Conservation (phyloP, 2,329 filamentous ascomycete genomes). For the Chaetomium olivaceum region DNA sequence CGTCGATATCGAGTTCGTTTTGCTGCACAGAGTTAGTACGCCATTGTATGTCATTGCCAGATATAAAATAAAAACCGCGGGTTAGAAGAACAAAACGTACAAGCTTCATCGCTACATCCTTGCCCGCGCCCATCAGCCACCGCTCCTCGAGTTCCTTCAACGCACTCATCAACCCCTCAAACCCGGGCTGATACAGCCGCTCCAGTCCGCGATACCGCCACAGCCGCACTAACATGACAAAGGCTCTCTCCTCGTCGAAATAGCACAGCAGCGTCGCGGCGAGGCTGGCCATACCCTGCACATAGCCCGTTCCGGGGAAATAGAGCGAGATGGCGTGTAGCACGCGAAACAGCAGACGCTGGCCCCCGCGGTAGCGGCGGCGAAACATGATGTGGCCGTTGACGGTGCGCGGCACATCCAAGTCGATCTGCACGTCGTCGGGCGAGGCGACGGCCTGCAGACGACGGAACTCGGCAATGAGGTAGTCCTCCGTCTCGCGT, state of each 20-base stretch:
- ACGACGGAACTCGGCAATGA: slow-evolving; percentile 71
- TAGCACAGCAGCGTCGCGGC: slow-evolving; percentile 93
- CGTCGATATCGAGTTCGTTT: slow-evolving; percentile 76
- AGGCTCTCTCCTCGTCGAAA: slow-evolving; percentile 91
- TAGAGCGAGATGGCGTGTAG: slow-evolving; percentile 90
- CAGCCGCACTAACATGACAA: slow-evolving; percentile 93
- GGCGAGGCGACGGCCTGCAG: slow-evolving; percentile 74
- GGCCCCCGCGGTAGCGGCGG: slow-evolving; percentile 84
- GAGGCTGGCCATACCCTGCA: slow-evolving; percentile 95
- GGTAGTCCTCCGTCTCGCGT: slow-evolving; percentile 63
- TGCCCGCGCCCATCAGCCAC: slow-evolving; percentile 68
- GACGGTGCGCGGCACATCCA: slow-evolving; percentile 94
- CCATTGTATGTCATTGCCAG: neutral
- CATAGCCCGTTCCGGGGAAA: slow-evolving; percentile 88
- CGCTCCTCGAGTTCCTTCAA: slow-evolving; percentile 79
- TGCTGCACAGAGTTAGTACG: slow-evolving; percentile 39
- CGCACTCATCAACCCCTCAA: slow-evolving; percentile 82
- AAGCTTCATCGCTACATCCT: slow-evolving; percentile 77
- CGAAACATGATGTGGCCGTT: slow-evolving; percentile 97
- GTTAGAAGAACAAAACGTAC: slow-evolving; percentile 53
- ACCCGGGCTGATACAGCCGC: slow-evolving; percentile 79
- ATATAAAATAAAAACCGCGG: neutral
- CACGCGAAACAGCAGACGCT: slow-evolving; percentile 87
- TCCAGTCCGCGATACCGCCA: slow-evolving; percentile 89
- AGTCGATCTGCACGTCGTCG: slow-evolving; percentile 95